A percentile compares a stretch with the other conserved stretches of the same genome.
phyloP scores from a whole-genome alignment of 305 asterid species.

The Solanum chacoense region DNA sequence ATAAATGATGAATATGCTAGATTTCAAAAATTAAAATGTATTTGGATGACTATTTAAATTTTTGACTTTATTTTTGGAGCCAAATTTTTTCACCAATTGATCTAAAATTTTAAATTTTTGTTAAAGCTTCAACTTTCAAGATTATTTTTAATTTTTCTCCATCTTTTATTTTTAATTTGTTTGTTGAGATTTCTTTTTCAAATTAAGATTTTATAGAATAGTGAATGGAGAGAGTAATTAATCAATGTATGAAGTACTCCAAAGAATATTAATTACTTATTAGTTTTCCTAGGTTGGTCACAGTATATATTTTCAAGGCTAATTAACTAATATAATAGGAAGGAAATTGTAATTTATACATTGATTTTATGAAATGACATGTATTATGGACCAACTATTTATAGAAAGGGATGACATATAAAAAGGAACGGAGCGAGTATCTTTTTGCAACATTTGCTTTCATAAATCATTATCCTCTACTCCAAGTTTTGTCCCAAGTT shows the following conservation, averaged over 20 bases:
- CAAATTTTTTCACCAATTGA: background rate
- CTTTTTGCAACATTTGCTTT: background rate
- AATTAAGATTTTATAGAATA: background rate
- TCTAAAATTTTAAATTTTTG: background rate
- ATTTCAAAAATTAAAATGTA: background rate
- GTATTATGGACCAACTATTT: background rate
- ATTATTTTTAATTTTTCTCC: background rate
- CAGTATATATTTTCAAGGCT: background rate
- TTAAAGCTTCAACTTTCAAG: too few species aligned
- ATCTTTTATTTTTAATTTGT: background rate
- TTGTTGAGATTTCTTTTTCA: background rate
- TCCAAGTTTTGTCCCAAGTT: background rate
- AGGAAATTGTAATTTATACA: background rate
- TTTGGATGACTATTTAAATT: background rate
- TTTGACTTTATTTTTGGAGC: background rate
- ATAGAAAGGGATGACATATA: background rate
- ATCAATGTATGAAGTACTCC: background rate
- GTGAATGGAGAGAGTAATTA: background rate
- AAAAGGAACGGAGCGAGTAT: background rate
- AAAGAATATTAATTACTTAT: background rate
- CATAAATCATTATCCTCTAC: background rate
- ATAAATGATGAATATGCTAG: background rate
- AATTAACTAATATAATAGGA: background rate
- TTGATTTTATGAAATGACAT: background rate
- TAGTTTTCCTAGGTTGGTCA: background rate